Evolutionary conservation across 495 filamentous ascomycete genomes (phyloP), one percentile per base, ranked within the genome.

Genomic region (Rusavskia elegans): DNA sequence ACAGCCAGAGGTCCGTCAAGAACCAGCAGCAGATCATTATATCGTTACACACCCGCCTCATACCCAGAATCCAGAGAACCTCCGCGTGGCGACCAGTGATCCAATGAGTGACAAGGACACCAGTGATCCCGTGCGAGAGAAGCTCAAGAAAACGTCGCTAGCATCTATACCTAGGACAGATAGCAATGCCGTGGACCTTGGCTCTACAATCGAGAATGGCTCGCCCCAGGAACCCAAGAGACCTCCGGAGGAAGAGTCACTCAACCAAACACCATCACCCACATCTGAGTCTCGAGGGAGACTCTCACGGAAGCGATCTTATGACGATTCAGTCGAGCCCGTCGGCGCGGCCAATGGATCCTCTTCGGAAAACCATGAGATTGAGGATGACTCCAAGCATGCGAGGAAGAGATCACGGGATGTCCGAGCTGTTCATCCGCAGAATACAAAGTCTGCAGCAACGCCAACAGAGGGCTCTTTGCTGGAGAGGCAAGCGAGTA

Each of bases 131-230:
- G 76, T 80, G 41, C 70, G 80, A 48, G 73, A 79, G 55, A 75
- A 82, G 58, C 61, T 84, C 42, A 77, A 79, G 63, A 71, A 81
- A 58, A 79, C 80, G 5, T 71, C 73, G 6, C 76, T 84, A 54
- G 72, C 68, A 10, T 65, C 68, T 21, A 61, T 64, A 16, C 55
- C 66, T 3, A 54, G 56, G 30, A 48, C 60, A 14, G 40, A 19
- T 37, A 30, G 35, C 25, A 40, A 45, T 23, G 50, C 44, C 4
- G 55, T 60, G 20, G 45, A 55, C 39, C 17, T 51, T 23, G 59
- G 52, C 52, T 46, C 45, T 23, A 54, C 57, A 27, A 53, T 54
- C 14, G 55, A 53, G n/a, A 54, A 63, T 41, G 38, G 30, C n/a
- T 23, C n/a, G 2, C 11, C 8, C n/a, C 10, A n/a, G 10, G 16